Conservation (phyloP, 2,329 filamentous ascomycete species). For the Emericellopsis cladophorae region DNA sequence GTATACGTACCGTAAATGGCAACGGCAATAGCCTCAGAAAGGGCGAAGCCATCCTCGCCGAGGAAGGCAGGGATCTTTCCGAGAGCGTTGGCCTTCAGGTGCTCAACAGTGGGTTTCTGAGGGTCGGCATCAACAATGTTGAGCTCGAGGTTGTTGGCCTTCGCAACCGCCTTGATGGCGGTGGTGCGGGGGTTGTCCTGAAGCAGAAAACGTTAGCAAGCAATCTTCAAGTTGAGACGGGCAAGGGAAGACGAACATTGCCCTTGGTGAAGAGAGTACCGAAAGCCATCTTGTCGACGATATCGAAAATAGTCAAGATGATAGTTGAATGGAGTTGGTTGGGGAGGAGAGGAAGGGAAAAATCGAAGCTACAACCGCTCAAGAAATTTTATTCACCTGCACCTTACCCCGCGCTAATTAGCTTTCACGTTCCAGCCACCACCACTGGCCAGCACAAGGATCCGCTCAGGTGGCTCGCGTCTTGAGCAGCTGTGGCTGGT, state of each 20-base stretch:
- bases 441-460: no score
- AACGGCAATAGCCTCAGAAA: conserved; percentile 87
- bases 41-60: conserved; percentile 78
- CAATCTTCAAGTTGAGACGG: conserved; percentile 7
- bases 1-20: conserved; percentile 84
- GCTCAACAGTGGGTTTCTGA: conserved; percentile 56
- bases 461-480: background rate
- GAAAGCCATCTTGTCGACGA: conserved; percentile 68
- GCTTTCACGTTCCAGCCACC: background rate
- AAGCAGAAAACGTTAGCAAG: conserved; percentile 13
- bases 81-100: conserved; percentile 74
- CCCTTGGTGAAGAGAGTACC: conserved; percentile 86
- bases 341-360: conserved; percentile 5
- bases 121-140: conserved; percentile 66
- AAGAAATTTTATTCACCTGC: conserved; percentile 18
- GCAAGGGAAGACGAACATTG: conserved; percentile 41
- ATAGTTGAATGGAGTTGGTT: conserved; percentile 12
- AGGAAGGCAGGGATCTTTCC: conserved; percentile 90
- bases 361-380: conserved; percentile 4
- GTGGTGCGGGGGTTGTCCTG: conserved; percentile 85
- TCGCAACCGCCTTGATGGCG: conserved; percentile 82
- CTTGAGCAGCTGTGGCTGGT: background rate
- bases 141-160: conserved; percentile 91
- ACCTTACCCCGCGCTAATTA: conserved; percentile 3
- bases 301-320: conserved; percentile 11